phyloP scores from a whole-genome alignment of 495 filamentous ascomycete species.

The Hypoxylon intermedium region DNA sequence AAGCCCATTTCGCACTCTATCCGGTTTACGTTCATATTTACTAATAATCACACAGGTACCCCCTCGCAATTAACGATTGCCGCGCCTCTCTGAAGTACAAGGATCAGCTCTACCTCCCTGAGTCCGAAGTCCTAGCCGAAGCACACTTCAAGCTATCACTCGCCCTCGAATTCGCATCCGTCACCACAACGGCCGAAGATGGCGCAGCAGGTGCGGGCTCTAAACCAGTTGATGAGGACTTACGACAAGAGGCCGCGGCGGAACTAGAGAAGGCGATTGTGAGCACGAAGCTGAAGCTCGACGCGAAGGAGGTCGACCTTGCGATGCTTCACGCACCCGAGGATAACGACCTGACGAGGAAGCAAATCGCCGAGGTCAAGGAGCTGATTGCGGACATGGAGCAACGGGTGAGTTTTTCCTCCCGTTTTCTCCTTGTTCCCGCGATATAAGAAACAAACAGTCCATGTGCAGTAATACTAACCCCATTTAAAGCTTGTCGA shows the following conservation, averaged over 20 bases:
- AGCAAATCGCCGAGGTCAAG: slow-evolving; percentile 79
- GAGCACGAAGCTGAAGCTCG: slow-evolving; percentile 76
- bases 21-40: slow-evolving; percentile 2
- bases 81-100: slow-evolving; percentile 77
- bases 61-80: slow-evolving; percentile 79
- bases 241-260: slow-evolving; percentile 76
- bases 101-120: slow-evolving; percentile 73
- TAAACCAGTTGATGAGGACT: slow-evolving; percentile 64
- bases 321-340: slow-evolving; percentile 58
- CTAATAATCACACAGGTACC: slow-evolving; percentile 61
- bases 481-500: slow-evolving; percentile 67
- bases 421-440: slow-evolving; percentile 36
- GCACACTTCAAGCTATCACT: slow-evolving; percentile 95
- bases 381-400: slow-evolving; percentile 90
- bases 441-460: slow-evolving; percentile 20
- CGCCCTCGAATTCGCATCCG: slow-evolving; percentile 89
- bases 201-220: slow-evolving; percentile 41
- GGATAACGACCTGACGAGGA: slow-evolving; percentile 65
- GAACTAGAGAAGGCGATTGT: slow-evolving; percentile 85
- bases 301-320: slow-evolving; percentile 72
- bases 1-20: slow-evolving; percentile 16
- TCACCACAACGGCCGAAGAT: slow-evolving; percentile 67
- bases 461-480: slow-evolving; percentile 29
- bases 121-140: slow-evolving; percentile 86
- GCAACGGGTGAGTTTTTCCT: slow-evolving; percentile 65